Evolutionary conservation across 345 rosid species (phyloP).

Genomic region (Eucalyptus paniculata): DNA sequence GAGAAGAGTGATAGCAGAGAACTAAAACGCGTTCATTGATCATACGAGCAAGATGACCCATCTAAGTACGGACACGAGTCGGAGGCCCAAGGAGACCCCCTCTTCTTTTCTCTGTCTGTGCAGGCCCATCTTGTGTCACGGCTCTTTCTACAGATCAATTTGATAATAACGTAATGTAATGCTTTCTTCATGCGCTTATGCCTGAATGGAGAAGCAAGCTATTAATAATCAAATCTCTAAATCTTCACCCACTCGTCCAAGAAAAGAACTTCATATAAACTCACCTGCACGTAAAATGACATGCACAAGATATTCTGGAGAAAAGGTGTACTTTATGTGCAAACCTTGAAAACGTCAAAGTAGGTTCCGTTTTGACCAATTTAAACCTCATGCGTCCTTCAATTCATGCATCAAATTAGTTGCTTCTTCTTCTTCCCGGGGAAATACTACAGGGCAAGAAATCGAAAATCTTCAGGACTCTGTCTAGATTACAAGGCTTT

Average conservation of each 20-base stretch:
- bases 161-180: neutral
- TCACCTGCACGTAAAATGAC: neutral
- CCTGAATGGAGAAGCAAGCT: neutral
- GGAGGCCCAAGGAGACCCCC: neutral
- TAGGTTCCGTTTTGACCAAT: neutral
- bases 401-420: neutral
- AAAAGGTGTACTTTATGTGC: neutral
- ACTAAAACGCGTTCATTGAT: neutral
- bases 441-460: neutral
- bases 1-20: neutral
- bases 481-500: neutral
- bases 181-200: neutral
- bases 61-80: neutral
- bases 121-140: neutral
- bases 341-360: neutral
- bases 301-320: neutral
- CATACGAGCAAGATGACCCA: neutral
- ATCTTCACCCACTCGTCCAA: constrained; percentile 1
- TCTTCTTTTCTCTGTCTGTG: neutral
- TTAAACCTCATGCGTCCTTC: neutral
- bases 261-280: constrained; percentile 15
- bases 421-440: neutral
- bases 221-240: neutral
- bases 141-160: neutral
- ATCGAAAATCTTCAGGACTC: neutral